A percentile compares a stretch with the other conserved stretches of the same genome.
Evolutionary conservation across 2,329 filamentous ascomycete genomes (phyloP).

Genomic region (Ceratocystiopsis minuta): DNA sequence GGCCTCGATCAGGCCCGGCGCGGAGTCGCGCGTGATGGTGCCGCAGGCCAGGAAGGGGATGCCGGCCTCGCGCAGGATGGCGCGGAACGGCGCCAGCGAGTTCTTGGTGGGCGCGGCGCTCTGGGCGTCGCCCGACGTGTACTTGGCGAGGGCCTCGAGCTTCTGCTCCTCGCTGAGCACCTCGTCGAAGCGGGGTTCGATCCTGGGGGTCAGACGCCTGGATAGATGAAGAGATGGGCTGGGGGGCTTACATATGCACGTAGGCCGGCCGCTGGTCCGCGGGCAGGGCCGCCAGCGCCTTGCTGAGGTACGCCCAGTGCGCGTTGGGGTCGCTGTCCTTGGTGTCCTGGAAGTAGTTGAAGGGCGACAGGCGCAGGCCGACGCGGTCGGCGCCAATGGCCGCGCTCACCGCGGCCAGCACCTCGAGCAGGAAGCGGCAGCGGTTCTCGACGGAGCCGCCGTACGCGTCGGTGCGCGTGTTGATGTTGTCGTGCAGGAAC

Average conservation of each 20-base stretch:
- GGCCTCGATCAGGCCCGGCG: conserved; percentile 12
- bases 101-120: conserved; percentile 3
- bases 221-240: too few relatives aligned
- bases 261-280: conserved; percentile 31
- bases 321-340: conserved; percentile 36
- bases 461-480: conserved; percentile 35
- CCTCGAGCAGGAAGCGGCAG: conserved; percentile 31
- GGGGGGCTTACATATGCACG: conserved; percentile 25
- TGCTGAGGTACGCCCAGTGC: conserved; percentile 25
- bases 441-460: conserved; percentile 38
- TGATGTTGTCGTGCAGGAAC: conserved; percentile 35
- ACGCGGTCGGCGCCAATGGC: conserved; percentile 31
- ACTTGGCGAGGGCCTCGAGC: conserved; percentile 25
- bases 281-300: conserved; percentile 29
- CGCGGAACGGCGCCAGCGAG: conserved; percentile 7
- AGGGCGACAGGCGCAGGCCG: conserved; percentile 36
- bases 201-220: conserved; percentile 6
- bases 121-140: conserved; percentile 16
- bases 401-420: conserved; percentile 27
- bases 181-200: conserved; percentile 8
- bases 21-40: conserved; percentile 10
- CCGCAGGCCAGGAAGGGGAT: conserved; percentile 16
- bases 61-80: conserved; percentile 30
- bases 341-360: conserved; percentile 38
- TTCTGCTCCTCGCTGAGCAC: conserved; percentile 13